phyloP scores from a whole-genome alignment of 2,329 filamentous ascomycete genomes.

The Sclerotinia sclerotiorum region DNA sequence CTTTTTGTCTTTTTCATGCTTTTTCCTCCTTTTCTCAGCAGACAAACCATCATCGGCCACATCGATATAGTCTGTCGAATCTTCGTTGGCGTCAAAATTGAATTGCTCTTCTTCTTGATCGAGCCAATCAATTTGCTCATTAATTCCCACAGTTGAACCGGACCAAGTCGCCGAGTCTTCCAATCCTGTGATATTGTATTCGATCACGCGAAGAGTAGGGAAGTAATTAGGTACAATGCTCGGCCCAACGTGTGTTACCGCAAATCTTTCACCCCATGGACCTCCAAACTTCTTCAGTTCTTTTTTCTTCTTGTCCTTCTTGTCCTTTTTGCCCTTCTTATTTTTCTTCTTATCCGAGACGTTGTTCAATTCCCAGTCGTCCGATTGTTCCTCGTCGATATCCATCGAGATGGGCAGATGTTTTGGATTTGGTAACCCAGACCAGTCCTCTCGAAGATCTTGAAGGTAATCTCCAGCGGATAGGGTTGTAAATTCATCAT shows the following conservation, averaged over 20 bases:
- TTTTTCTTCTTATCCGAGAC: constrained; percentile 43
- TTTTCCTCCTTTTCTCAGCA: constrained; percentile 45
- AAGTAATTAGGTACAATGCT: constrained; percentile 94
- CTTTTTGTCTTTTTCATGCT: constrained; percentile 47
- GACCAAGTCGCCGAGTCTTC: constrained; percentile 34
- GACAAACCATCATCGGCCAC: constrained; percentile 43
- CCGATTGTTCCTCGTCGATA: background rate
- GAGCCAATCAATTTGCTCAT: constrained; percentile 28
- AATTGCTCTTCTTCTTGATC: constrained; percentile 26
- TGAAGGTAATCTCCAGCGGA: constrained; percentile 79
- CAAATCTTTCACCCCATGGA: constrained; percentile 80
- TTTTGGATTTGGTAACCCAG: constrained; percentile 60
- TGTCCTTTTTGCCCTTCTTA: constrained; percentile 51
- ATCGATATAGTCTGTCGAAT: constrained; percentile 11
- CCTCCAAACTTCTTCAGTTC: constrained; percentile 72
- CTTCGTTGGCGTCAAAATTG: background rate
- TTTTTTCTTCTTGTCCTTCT: constrained; percentile 55
- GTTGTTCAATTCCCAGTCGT: background rate
- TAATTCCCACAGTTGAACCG: constrained; percentile 20
- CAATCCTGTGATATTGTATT: constrained; percentile 76
- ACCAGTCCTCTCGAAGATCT: constrained; percentile 77
- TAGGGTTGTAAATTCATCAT: constrained; percentile 58
- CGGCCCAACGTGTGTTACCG: constrained; percentile 75
- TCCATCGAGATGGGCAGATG: background rate
- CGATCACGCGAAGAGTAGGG: constrained; percentile 82